A percentile compares a stretch with the other conserved stretches of the same genome.
phyloP scores from a whole-genome alignment of 306 rosid species.

The Sicyos baderoa region DNA sequence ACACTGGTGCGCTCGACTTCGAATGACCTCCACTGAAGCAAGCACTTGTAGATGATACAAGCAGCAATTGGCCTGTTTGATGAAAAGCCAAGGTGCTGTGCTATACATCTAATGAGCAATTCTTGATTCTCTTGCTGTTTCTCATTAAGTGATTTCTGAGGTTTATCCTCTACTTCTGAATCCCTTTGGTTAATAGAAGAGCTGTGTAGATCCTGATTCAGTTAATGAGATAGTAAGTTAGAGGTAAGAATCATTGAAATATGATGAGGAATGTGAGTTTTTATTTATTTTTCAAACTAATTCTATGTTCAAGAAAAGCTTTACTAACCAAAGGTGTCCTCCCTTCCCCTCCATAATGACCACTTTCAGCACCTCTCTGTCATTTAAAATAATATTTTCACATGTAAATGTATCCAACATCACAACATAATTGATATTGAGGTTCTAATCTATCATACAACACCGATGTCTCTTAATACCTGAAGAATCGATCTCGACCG shows the following conservation, averaged over 20 bases:
- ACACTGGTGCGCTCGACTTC: conserved; percentile 97
- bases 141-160: conserved; percentile 94
- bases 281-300: conserved; percentile 1
- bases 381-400: conserved; percentile 27
- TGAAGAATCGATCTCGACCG: conserved; percentile 75
- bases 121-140: conserved; percentile 99
- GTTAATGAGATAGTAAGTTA: conserved; percentile 20
- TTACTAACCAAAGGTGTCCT: conserved; percentile 50
- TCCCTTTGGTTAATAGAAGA: conserved; percentile 64
- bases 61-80: conserved; percentile 93
- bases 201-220: conserved; percentile 59
- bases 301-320: not conserved
- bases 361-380: conserved; percentile 69
- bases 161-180: conserved; percentile 94
- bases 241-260: not conserved
- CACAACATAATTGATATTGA: conserved; percentile 6
- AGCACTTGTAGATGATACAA: conserved; percentile 86
- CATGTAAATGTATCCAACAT: conserved; percentile 38
- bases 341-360: conserved; percentile 52
- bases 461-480: conserved; percentile 39
- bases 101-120: conserved; percentile 66
- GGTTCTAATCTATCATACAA: conserved; percentile 8
- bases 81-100: conserved; percentile 95
- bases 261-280: not conserved
- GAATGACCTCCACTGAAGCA: conserved; percentile 98